phyloP scores from a whole-genome alignment of 208 protist genomes.

The Polymyxa betae region DNA sequence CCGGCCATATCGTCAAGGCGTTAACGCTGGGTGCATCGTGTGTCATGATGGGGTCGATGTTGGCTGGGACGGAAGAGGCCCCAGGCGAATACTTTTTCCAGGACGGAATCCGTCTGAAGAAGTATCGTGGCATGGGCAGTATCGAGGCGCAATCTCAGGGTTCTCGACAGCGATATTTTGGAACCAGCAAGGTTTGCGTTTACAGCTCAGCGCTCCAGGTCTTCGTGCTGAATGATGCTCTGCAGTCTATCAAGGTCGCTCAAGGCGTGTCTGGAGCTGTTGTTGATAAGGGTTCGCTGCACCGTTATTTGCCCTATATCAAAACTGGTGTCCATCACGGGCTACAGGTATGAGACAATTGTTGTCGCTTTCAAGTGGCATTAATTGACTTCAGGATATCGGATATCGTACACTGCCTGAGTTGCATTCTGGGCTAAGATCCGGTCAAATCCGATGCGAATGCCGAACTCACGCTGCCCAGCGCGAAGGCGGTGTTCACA shows the following conservation, averaged over 20 bases:
- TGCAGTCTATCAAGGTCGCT: neutral
- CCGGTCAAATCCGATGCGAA: constrained; percentile 62
- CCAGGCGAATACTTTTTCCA: constrained; percentile 69
- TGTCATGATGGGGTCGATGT: constrained; percentile 74
- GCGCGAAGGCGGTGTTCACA: constrained; percentile 60
- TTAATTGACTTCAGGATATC: constrained; percentile 62
- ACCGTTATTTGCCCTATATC: constrained; percentile 68
- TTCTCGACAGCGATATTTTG: constrained; percentile 67
- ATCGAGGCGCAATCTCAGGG: constrained; percentile 69
- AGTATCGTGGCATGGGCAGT: constrained; percentile 70
- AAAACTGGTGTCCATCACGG: constrained; percentile 65
- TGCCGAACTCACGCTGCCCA: constrained; percentile 59
- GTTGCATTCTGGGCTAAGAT: neutral
- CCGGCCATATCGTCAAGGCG: constrained; percentile 70
- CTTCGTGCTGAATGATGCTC: neutral
- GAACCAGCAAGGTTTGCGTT: constrained; percentile 14
- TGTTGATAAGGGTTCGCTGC: constrained; percentile 68
- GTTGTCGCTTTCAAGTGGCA: neutral
- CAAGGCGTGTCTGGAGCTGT: constrained; percentile 67
- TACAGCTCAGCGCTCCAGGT: neutral
- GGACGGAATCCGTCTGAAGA: constrained; percentile 64
- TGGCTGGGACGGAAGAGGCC: constrained; percentile 70
- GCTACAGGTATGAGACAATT: constrained; percentile 18
- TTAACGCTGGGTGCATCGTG: constrained; percentile 66
- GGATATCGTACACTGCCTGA: constrained; percentile 57